phyloP scores from a whole-genome alignment of 2,329 filamentous ascomycete species.

The Neurospora crassa region DNA sequence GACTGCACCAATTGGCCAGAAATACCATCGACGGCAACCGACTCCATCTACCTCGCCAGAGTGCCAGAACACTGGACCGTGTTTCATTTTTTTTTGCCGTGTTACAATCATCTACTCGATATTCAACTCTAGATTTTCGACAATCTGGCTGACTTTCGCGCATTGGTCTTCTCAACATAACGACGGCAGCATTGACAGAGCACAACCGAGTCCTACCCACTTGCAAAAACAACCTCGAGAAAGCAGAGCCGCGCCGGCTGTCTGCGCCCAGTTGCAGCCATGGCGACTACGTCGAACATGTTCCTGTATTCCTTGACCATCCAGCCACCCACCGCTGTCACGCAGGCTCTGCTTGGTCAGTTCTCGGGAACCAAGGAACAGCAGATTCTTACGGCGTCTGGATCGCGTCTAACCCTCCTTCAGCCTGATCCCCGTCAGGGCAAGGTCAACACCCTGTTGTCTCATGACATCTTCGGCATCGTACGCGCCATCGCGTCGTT shows the following conservation, averaged over 20 bases:
- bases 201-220: neutral
- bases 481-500: slow-evolving; percentile 84
- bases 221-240: neutral
- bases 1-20: neutral
- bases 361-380: slow-evolving; percentile 96
- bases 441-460: slow-evolving; percentile 76
- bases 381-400: slow-evolving; percentile 89
- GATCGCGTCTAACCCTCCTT: slow-evolving; percentile 79
- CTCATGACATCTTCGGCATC: slow-evolving; percentile 94
- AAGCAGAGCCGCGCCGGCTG: slow-evolving; percentile 37
- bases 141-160: neutral
- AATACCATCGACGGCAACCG: neutral
- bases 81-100: neutral
- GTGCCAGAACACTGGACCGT: neutral
- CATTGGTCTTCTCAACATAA: neutral
- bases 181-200: neutral
- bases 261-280: slow-evolving; percentile 43
- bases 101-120: neutral
- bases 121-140: neutral
- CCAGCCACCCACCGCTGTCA: slow-evolving; percentile 81
- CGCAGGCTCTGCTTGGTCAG: slow-evolving; percentile 85
- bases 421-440: slow-evolving; percentile 78
- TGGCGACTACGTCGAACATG: slow-evolving; percentile 98
- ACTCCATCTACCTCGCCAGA: neutral
- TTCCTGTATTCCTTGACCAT: slow-evolving; percentile 97